A percentile compares a stretch with the other conserved stretches of the same genome.
phyloP scores from a whole-genome alignment of 768 basidiomycete genomes.

The Boletus rufocinnamomeus region DNA sequence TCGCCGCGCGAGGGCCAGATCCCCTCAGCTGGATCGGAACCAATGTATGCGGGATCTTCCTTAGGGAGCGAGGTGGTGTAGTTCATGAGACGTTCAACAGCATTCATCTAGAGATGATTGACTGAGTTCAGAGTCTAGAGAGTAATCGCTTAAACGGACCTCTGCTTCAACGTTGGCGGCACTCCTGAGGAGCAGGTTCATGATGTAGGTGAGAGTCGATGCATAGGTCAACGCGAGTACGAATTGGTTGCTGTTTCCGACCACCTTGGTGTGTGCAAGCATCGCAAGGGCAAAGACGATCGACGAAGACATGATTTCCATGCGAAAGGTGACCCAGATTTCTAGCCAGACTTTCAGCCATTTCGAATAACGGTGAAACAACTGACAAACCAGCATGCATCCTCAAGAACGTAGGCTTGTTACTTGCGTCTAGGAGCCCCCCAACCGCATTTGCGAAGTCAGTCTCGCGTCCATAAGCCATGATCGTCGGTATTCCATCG shows the following conservation, averaged over 20 bases:
- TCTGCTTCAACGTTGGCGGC: conserved; percentile 32
- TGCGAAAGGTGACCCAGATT: conserved; percentile 35
- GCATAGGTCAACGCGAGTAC: conserved; percentile 33
- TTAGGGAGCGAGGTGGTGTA: conserved; percentile 27
- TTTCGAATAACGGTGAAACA: not conserved
- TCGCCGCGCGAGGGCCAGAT: conserved; percentile 51
- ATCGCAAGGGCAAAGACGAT: conserved; percentile 28
- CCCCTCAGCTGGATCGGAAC: conserved; percentile 24
- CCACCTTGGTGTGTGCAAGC: conserved; percentile 30
- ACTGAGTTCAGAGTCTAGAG: not conserved
- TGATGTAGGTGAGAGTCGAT: conserved; percentile 28
- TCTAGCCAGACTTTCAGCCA: conserved; percentile 17
- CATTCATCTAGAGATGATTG: conserved; percentile 24
- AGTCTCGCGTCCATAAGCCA: conserved; percentile 44
- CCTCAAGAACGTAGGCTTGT: conserved; percentile 33
- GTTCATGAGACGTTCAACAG: conserved; percentile 32
- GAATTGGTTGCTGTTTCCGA: conserved; percentile 28
- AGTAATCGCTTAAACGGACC: conserved; percentile 8
- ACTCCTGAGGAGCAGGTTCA: conserved; percentile 32
- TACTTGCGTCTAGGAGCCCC: conserved; percentile 26
- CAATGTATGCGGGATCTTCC: conserved; percentile 25
- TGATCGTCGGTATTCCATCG: conserved; percentile 47
- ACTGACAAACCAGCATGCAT: conserved; percentile 25
- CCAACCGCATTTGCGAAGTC: conserved; percentile 29
- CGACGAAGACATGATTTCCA: conserved; percentile 32